phyloP scores from a whole-genome alignment of 164 flowering plant genomes.

The Echeveria elegans region DNA sequence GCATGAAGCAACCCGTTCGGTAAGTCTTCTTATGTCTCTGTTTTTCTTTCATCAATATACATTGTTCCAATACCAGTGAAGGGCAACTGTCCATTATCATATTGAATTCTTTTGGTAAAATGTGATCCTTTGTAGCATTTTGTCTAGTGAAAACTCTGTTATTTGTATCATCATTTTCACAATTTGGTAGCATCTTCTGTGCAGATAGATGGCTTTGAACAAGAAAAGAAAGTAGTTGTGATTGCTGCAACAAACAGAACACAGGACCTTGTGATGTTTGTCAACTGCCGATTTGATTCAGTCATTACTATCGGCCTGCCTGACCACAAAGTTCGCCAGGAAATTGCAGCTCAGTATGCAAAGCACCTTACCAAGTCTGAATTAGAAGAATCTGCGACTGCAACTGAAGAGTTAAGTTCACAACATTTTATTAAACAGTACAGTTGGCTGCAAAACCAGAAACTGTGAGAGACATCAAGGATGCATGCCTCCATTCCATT shows the following conservation, averaged over 20 bases:
- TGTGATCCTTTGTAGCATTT: neutral
- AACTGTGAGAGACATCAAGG: neutral
- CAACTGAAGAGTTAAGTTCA: constrained; percentile 59
- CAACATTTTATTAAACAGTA: neutral
- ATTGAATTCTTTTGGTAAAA: neutral
- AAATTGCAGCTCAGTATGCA: constrained; percentile 82
- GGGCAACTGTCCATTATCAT: neutral
- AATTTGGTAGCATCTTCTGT: neutral
- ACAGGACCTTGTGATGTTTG: constrained; percentile 22
- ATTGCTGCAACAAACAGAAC: constrained; percentile 85
- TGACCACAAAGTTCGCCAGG: constrained; percentile 55
- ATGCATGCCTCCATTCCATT: too few species aligned
- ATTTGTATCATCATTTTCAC: neutral
- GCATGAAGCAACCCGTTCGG: constrained; percentile 99
- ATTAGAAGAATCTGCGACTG: constrained; percentile 50
- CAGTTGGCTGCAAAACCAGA: neutral
- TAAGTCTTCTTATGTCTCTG: constrained; percentile 12
- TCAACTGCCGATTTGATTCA: constrained; percentile 76
- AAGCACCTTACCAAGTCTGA: constrained; percentile 68
- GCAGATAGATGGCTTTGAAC: constrained; percentile 84
- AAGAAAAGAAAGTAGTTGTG: constrained; percentile 80
- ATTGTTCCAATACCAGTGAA: neutral
- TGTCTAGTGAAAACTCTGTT: neutral
- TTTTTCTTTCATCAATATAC: neutral
- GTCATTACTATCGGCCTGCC: constrained; percentile 83